A percentile compares a stretch with the other conserved stretches of the same genome.
These are phyloP conservation scores for Wickerhamomyces hampshirensis DNA, from an alignment of 805 yeast species.

Conservation along the genomic window DNA sequence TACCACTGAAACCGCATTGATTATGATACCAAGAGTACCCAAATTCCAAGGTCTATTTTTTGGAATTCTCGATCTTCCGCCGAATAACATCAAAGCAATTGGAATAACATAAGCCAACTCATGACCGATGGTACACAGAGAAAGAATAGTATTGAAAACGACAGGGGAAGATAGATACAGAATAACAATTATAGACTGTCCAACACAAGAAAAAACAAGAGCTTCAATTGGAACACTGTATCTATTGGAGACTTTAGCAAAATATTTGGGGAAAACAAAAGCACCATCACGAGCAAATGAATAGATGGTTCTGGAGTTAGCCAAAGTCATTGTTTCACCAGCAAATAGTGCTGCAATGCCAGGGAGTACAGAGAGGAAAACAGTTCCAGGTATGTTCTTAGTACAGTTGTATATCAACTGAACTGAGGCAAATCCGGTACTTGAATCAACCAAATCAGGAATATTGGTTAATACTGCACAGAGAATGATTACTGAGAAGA, in stretches of 20 bases:
- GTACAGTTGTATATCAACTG: slow-evolving; percentile 24
- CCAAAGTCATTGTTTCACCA: slow-evolving; percentile 27
- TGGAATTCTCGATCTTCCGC: slow-evolving; percentile 21
- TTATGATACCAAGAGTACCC: slow-evolving; percentile 18
- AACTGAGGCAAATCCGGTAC: slow-evolving; percentile 24
- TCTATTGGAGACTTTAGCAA: slow-evolving; percentile 22
- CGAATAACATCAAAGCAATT: slow-evolving; percentile 23
- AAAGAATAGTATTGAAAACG: slow-evolving; percentile 30
- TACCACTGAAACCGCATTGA: slow-evolving; percentile 16
- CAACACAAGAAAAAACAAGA: slow-evolving; percentile 21
- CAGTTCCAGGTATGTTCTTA: slow-evolving; percentile 26
- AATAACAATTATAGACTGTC: slow-evolving; percentile 25
- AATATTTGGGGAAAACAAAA: slow-evolving; percentile 27
- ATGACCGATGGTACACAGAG: slow-evolving; percentile 28
- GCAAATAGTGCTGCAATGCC: slow-evolving; percentile 22
- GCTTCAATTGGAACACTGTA: slow-evolving; percentile 28
- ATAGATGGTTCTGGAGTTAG: slow-evolving; percentile 30
- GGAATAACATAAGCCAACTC: slow-evolving; percentile 30
- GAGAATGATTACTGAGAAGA: slow-evolving; percentile 29
- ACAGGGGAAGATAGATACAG: slow-evolving; percentile 28
- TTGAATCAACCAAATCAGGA: slow-evolving; percentile 13
- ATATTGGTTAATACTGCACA: slow-evolving; percentile 25
- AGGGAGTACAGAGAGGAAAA: slow-evolving; percentile 21
- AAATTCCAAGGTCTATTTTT: slow-evolving; percentile 24
- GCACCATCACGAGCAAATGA: slow-evolving; percentile 33